Percentiles rank a stretch among this genome's conserved stretches.
Evolutionary conservation across 2,329 filamentous ascomycete species (phyloP).

Genomic region (Aspergillus transmontanensis): DNA sequence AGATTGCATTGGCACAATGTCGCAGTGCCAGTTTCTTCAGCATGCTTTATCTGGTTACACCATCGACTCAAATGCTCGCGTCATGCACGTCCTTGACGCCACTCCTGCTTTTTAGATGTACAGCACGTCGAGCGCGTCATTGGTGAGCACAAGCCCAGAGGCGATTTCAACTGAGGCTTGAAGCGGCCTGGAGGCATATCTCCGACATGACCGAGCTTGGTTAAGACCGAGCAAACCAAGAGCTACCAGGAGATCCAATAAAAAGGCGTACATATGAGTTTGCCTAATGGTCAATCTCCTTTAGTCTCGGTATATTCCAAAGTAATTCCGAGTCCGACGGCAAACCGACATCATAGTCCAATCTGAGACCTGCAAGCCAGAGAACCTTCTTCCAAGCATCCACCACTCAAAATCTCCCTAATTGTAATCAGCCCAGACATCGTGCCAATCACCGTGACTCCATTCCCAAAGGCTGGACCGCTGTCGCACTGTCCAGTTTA

Average conservation of each 20-base stretch:
- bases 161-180: too few relatives aligned
- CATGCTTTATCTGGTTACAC: too few relatives aligned
- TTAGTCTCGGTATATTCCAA: background rate
- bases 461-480: background rate
- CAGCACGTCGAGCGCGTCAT: too few relatives aligned
- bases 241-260: background rate
- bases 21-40: too few relatives aligned
- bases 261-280: background rate
- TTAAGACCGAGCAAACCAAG: background rate
- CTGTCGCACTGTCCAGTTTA: background rate
- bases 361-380: background rate
- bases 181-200: background rate
- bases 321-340: background rate
- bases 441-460: constrained; percentile 9
- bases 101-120: too few relatives aligned
- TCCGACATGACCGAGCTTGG: background rate
- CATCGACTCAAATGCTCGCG: too few relatives aligned
- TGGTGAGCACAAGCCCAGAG: too few relatives aligned
- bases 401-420: background rate
- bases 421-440: constrained; percentile 8
- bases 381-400: background rate
- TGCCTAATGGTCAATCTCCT: background rate
- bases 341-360: background rate
- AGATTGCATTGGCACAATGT: too few relatives aligned
- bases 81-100: too few relatives aligned